Conservation (phyloP, 441 rosid genomes). For the Jatropha podagrica region DNA sequence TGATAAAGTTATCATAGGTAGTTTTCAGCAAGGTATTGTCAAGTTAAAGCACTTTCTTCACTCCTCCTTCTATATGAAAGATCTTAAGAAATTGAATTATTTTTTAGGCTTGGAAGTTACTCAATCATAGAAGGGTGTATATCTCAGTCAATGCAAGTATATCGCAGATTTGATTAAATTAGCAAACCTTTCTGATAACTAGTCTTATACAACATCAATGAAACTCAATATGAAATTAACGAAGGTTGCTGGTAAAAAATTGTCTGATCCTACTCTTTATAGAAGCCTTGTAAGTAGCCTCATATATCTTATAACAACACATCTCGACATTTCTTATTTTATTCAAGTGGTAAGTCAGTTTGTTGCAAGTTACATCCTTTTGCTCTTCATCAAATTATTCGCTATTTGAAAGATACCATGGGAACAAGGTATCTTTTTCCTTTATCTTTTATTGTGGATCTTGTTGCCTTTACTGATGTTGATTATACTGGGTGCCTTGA, state of each 20-base stretch:
- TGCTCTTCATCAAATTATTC: neutral
- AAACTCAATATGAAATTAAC: neutral
- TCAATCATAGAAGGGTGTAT: neutral
- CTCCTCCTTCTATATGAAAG: neutral
- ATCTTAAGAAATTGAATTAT: neutral
- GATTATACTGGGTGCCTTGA: neutral
- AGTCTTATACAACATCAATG: neutral
- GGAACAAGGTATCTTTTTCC: neutral
- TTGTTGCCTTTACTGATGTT: neutral
- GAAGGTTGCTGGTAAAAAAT: neutral
- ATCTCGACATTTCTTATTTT: neutral
- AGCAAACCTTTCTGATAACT: neutral
- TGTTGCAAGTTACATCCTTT: neutral
- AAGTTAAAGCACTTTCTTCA: neutral
- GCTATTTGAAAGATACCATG: neutral
- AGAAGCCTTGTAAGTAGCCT: neutral
- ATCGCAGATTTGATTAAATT: neutral
- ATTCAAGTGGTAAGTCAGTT: neutral
- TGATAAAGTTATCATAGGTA: no score
- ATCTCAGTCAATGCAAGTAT: neutral
- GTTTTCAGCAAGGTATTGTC: neutral
- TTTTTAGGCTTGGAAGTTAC: neutral
- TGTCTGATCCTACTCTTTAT: neutral
- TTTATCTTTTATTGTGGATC: neutral
- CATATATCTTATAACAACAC: neutral